Conservation (phyloP, 2,329 filamentous ascomycete species). For the Aspergillus oerlinghausenensis region DNA sequence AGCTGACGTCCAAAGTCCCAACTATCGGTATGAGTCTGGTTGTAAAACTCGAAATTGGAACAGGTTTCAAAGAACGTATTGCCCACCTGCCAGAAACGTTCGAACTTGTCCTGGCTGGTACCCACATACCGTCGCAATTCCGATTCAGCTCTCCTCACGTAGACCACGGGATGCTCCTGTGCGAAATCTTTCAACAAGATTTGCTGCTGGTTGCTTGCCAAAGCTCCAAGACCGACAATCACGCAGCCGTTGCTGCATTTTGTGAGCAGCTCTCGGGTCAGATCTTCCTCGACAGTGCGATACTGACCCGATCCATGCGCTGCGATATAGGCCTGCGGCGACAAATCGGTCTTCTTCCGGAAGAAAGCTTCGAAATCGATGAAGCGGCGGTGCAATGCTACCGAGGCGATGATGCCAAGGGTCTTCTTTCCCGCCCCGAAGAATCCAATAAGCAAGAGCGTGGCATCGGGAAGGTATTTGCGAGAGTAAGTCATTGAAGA, state of each 20-base stretch:
- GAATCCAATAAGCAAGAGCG: slow-evolving; percentile 64
- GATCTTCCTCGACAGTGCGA: slow-evolving; percentile 54
- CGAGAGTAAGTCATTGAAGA: background rate
- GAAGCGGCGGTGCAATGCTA: slow-evolving; percentile 53
- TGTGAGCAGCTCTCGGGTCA: slow-evolving; percentile 54
- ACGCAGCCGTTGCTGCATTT: slow-evolving; percentile 47
- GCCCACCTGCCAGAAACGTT: slow-evolving; percentile 10
- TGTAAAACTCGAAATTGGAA: slow-evolving; percentile 13
- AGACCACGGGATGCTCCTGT: slow-evolving; percentile 60
- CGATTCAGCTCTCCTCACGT: slow-evolving; percentile 49
- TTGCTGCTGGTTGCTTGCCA: slow-evolving; percentile 45
- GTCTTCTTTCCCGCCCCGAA: slow-evolving; percentile 69
- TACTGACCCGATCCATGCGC: slow-evolving; percentile 56
- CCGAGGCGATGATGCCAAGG: slow-evolving; percentile 66
- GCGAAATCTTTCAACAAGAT: slow-evolving; percentile 56
- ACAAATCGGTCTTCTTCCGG: slow-evolving; percentile 44
- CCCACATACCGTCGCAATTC: slow-evolving; percentile 16
- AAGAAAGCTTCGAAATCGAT: slow-evolving; percentile 52
- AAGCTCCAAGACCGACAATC: slow-evolving; percentile 64
- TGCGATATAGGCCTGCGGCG: slow-evolving; percentile 56
- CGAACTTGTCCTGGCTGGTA: slow-evolving; percentile 17
- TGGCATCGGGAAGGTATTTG: slow-evolving; percentile 13
- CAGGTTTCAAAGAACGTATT: slow-evolving; percentile 32
- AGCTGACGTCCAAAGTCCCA: too few relatives aligned
- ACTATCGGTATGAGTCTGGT: too few relatives aligned